A percentile compares a stretch with the other conserved stretches of the same genome.
phyloP scores from a whole-genome alignment of 1,284 basidiomycete genomes.

The Melampsora larici-populina region DNA sequence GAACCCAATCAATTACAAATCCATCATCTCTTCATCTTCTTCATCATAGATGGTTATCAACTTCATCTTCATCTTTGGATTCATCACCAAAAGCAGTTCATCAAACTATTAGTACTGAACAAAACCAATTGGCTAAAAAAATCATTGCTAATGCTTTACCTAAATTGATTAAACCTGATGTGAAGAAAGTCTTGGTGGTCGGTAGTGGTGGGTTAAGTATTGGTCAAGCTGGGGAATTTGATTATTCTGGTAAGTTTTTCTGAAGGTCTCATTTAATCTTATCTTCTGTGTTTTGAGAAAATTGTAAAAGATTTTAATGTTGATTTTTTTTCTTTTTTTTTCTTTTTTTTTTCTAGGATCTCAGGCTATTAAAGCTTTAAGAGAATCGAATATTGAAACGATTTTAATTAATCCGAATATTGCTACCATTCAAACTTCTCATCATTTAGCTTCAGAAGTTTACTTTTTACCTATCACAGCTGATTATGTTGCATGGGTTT shows the following conservation, averaged over 20 bases:
- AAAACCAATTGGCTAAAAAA: constrained; percentile 83
- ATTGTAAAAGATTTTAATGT: too few relatives aligned
- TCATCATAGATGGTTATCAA: not conserved
- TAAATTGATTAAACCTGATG: constrained; percentile 77
- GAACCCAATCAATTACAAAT: not conserved
- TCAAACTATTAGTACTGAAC: constrained; percentile 55
- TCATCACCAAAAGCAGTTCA: constrained; percentile 7
- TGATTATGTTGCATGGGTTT: constrained; percentile 96
- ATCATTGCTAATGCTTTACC: constrained; percentile 88
- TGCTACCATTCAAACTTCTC: constrained; percentile 94
- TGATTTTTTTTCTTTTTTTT: not conserved
- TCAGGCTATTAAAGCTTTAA: constrained; percentile 95
- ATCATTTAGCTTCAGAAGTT: constrained; percentile 90
- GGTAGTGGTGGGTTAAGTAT: constrained; percentile 95
- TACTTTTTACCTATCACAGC: constrained; percentile 96
- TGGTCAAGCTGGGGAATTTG: constrained; percentile 98
- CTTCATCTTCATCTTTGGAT: not conserved
- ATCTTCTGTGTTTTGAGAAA: not conserved
- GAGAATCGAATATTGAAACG: constrained; percentile 90
- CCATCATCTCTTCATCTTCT: not conserved
- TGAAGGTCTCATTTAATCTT: not conserved
- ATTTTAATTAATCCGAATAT: constrained; percentile 98
- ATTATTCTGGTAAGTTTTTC: constrained; percentile 74
- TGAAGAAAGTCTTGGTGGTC: constrained; percentile 92
- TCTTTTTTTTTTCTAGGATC: constrained; percentile 59